Evolutionary conservation across 1,284 basidiomycete species (phyloP), one percentile per base, ranked within the genome.

Genomic region (Apiotrichum sp.): DNA sequence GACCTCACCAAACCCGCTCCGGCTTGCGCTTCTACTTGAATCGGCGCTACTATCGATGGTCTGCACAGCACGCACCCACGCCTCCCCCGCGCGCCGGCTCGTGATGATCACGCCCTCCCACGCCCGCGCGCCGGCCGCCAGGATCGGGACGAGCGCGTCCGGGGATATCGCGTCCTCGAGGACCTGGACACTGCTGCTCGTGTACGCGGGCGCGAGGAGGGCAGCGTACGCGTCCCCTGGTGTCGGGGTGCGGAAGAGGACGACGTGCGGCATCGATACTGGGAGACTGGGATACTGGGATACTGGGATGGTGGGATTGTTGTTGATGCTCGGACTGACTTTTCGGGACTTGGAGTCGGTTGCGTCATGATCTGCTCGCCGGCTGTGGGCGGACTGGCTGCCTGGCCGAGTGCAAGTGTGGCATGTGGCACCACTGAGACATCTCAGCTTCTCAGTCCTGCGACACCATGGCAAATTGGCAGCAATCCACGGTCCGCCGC

Each of bases 61-160:
- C 29, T 29, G 29, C 3, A 3, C 59, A 10, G 68, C 68, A 22
- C 48, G 41, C 6, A 61, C 50, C 69, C 70, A 73, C 8, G 62
- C 67, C 40, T 70, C 67, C 1, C 62, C 71, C 9, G 68, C 66
- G 3, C 71, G 51, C 41, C 65, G 64, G 36, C 58, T 62, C 6
- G 65, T 69, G 11, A 69, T 62, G 0, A 73, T 48, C 41, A 69
- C 65, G 1, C 61, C 71, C 51, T 66, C 59, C 66, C 67, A 71
- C 22, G 44, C 9, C 7, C 43, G 53, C 4, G 47, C 58, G 36
- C 53, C 61, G 1, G 47, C 36, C 5, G 32, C 29, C 9, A 70
- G 38, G n/a, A 60, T 34, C 0, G 45, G 43, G 6, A 14, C 44
- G 3, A 73, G 58, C 32, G 56, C 59, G 11, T 47, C 50, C 3